A percentile compares a stretch with the other conserved stretches of the same genome.
Conservation (phyloP, 2,329 filamentous ascomycete species). For the Verticillium nonalfalfae region DNA sequence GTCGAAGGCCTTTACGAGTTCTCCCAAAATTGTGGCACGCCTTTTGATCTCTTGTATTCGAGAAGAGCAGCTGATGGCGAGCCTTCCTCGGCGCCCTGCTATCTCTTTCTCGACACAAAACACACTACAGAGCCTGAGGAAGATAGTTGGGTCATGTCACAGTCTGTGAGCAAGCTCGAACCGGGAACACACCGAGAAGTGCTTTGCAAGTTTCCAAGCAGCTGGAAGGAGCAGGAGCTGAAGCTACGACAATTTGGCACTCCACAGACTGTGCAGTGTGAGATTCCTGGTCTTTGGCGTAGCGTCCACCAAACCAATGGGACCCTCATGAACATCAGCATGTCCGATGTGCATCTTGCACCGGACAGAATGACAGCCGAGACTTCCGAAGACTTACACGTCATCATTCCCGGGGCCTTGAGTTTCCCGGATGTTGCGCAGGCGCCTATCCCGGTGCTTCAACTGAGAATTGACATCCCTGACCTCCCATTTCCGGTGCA, state of each 20-base stretch:
- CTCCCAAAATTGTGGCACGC: neutral
- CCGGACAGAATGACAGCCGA: neutral
- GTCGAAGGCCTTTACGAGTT: neutral
- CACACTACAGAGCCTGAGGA: neutral
- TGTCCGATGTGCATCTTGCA: neutral
- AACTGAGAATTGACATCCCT: neutral
- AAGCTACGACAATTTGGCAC: neutral
- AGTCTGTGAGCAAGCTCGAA: neutral
- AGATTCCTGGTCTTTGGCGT: neutral
- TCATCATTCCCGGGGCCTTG: neutral
- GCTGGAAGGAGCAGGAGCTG: neutral
- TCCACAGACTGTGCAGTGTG: neutral
- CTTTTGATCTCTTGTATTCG: neutral
- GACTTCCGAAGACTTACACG: neutral
- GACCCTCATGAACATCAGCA: neutral
- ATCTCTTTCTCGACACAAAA: neutral
- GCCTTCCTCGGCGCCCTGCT: neutral
- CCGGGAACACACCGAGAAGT: neutral
- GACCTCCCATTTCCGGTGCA: slow-evolving; percentile 2
- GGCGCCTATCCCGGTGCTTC: neutral
- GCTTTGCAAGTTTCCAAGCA: neutral
- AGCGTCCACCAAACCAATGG: neutral
- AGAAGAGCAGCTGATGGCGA: neutral
- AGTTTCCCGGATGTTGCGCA: neutral
- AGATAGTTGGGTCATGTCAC: neutral